A percentile compares a stretch with the other conserved stretches of the same genome.
These are phyloP conservation scores for Elaeagnus macrophylla DNA, from an alignment of 306 rosid genomes.

Conservation along the genomic window DNA sequence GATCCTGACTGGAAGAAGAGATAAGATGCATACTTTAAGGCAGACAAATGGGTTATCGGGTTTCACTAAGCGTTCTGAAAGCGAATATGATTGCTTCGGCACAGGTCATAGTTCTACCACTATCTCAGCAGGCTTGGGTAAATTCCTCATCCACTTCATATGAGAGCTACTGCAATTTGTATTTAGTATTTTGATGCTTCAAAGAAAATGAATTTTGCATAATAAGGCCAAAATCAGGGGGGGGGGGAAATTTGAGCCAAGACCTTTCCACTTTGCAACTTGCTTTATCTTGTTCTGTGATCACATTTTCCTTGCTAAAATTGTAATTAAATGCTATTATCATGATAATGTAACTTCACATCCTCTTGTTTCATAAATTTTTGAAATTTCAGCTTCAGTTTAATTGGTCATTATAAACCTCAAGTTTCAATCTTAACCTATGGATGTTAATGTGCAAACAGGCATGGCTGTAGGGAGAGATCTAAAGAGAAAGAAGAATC, in stretches of 20 bases:
- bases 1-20: slow-evolving; percentile 88
- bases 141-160: slow-evolving; percentile 15
- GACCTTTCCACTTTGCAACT: background rate
- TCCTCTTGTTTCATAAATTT: background rate
- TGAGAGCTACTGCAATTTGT: background rate
- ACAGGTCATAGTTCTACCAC: slow-evolving; percentile 98
- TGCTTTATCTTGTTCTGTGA: slow-evolving; percentile 1
- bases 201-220: background rate
- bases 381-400: background rate
- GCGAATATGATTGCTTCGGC: slow-evolving; percentile 88
- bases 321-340: slow-evolving; percentile 2
- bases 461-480: slow-evolving; percentile 99
- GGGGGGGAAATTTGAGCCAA: background rate
- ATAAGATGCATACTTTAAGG: slow-evolving; percentile 77
- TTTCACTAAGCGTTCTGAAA: slow-evolving; percentile 84
- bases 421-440: slow-evolving; percentile 13
- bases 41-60: slow-evolving; percentile 89
- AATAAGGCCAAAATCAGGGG: background rate
- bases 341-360: background rate
- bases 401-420: background rate
- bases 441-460: slow-evolving; percentile 25
- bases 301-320: background rate
- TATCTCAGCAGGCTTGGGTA: slow-evolving; percentile 98
- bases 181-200: background rate
- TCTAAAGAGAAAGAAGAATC: slow-evolving; percentile 63